Conservation (phyloP, 352 stramenopile genomes). For the Lagenidium giganteum region DNA sequence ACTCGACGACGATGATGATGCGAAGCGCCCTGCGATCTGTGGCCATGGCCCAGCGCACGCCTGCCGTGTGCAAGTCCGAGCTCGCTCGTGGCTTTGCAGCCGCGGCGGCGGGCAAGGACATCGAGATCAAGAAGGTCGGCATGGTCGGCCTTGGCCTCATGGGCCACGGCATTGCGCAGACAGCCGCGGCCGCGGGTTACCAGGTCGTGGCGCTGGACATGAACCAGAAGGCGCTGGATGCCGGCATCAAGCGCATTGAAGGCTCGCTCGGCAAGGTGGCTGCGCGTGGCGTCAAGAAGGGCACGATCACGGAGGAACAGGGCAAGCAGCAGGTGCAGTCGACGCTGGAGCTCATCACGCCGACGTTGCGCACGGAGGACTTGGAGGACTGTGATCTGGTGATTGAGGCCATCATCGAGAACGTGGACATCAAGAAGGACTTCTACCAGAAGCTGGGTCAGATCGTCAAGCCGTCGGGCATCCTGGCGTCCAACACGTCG, state of each 20-base stretch:
- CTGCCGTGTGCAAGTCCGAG: conserved; percentile 1
- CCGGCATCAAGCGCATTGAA: conserved; percentile 90
- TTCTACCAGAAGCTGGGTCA: conserved; percentile 92
- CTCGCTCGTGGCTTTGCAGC: conserved; percentile 9
- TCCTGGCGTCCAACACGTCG: conserved; percentile 97
- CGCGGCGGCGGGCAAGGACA: conserved; percentile 16
- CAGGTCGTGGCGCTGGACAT: conserved; percentile 82
- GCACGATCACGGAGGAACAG: conserved; percentile 70
- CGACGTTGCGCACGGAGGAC: conserved; percentile 83
- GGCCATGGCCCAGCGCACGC: background rate
- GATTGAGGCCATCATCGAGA: conserved; percentile 98
- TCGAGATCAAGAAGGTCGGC: conserved; percentile 85
- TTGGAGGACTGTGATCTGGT: conserved; percentile 93
- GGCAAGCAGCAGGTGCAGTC: conserved; percentile 60
- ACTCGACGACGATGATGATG: conserved; percentile 1
- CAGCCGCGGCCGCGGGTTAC: conserved; percentile 79
- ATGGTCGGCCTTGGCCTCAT: conserved; percentile 97
- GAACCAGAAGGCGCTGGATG: conserved; percentile 67
- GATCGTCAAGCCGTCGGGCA: conserved; percentile 88
- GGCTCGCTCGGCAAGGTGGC: conserved; percentile 88
- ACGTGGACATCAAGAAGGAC: conserved; percentile 91
- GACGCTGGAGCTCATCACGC: conserved; percentile 80
- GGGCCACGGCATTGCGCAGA: conserved; percentile 97
- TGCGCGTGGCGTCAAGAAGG: conserved; percentile 84
- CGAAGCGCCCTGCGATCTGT: background rate